These are phyloP conservation scores for Saccharomycopsis olivae DNA, from an alignment of 805 yeast genomes.

Conservation along the genomic window DNA sequence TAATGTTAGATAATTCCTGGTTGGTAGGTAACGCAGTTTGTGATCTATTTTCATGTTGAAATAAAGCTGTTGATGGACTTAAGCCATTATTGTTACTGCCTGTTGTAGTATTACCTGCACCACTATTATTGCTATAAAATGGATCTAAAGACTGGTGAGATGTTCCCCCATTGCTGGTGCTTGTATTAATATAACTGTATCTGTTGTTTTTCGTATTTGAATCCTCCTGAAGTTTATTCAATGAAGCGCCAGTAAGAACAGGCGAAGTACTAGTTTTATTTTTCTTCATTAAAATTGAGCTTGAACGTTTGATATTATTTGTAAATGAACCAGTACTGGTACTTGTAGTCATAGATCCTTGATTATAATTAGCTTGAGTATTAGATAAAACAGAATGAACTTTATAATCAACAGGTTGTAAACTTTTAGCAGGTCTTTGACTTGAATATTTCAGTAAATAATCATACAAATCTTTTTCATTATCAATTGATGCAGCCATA, in stretches of 20 bases:
- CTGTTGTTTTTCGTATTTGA: neutral
- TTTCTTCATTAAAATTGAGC: constrained; percentile 4
- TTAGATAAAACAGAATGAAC: constrained; percentile 55
- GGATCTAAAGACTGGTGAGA: neutral
- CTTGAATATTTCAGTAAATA: constrained; percentile 43
- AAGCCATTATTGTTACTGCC: neutral
- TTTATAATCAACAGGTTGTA: constrained; percentile 60
- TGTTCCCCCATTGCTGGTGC: neutral
- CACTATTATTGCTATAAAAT: neutral
- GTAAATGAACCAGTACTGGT: constrained; percentile 1
- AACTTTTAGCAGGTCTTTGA: constrained; percentile 28
- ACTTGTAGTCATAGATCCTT: neutral
- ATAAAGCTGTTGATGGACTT: neutral
- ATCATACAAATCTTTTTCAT: constrained; percentile 71
- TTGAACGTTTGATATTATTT: constrained; percentile 23
- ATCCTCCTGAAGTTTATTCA: constrained; percentile 4
- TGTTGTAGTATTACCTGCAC: neutral
- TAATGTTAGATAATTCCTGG: constrained; percentile 7
- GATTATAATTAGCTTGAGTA: constrained; percentile 21
- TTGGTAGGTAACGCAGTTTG: constrained; percentile 15
- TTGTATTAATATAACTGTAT: neutral
- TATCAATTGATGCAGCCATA: constrained; percentile 68
- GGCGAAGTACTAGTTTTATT: constrained; percentile 9
- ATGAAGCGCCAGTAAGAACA: neutral
- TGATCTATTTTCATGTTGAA: constrained; percentile 4